phyloP scores from a whole-genome alignment of 805 yeast genomes.

The Myxozyma kluyveri region DNA sequence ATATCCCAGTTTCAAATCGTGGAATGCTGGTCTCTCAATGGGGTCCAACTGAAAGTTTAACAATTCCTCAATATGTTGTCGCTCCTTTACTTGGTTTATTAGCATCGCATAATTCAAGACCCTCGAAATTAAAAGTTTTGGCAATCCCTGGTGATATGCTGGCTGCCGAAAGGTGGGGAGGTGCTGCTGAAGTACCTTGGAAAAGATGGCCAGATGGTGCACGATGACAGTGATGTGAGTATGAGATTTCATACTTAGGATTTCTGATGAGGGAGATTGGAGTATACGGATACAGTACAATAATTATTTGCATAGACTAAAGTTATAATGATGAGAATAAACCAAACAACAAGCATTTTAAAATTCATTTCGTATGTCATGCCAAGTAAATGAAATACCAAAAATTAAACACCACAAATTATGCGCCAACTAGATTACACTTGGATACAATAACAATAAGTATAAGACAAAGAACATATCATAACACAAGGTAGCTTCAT shows the following conservation, averaged over 20 bases:
- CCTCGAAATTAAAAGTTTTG: slow-evolving; percentile 6
- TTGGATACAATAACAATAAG: too few relatives aligned
- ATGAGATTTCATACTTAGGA: too few relatives aligned
- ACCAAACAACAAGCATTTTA: too few relatives aligned
- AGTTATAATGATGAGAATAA: too few relatives aligned
- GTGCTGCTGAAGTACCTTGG: slow-evolving; percentile 17
- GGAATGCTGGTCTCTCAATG: slow-evolving; percentile 15
- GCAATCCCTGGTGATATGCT: slow-evolving; percentile 6
- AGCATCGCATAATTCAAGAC: neutral
- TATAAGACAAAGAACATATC: neutral
- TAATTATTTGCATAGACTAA: too few relatives aligned
- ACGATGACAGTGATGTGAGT: too few relatives aligned
- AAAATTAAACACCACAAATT: too few relatives aligned
- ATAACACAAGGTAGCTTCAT: neutral
- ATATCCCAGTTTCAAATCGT: slow-evolving; percentile 1
- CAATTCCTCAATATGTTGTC: slow-evolving; percentile 10
- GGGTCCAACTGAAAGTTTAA: slow-evolving; percentile 14
- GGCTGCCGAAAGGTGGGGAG: slow-evolving; percentile 15
- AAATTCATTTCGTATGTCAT: too few relatives aligned
- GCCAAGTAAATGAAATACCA: neutral
- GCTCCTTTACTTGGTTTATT: slow-evolving; percentile 1
- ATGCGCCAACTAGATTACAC: too few relatives aligned
- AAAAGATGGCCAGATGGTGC: too few relatives aligned
- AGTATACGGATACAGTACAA: too few relatives aligned
- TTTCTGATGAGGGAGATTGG: too few relatives aligned